Base-by-base conservation (phyloP, 345 rosid species). In the Salix dunnii region DNA sequence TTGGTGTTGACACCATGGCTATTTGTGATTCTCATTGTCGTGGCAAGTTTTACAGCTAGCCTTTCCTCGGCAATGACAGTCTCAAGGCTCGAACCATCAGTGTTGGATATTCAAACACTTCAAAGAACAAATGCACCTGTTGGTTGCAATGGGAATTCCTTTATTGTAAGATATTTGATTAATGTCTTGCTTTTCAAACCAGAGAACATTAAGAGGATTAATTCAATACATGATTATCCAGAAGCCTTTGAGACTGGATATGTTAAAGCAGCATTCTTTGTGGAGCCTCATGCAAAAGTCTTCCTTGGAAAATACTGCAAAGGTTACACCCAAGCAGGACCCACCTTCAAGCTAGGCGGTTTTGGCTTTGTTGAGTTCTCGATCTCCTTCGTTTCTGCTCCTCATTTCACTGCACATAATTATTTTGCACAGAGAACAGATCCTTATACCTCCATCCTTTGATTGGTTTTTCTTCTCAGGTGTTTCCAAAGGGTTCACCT, bases 241-340 rank as follows among this genome's bases (percentile, higher is more conserved):
- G 63, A 28, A 20, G 78, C 80, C 42, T 81, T 78, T 38, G 43
- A 51, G 40, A 72, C 42, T 9, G 84, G 78, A 72, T 72, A 78
- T 16, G 76, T 81, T n/a, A 67, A 70, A 33, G 84, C 80, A 12
- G 74, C 82, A 42, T 78, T 84, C 70, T 78, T 84, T 10, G 82
- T 69, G 30, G 81, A 51, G 68, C 84, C 84, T 9, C 82, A 80
- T 23, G 82, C 84, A 14, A 77, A 68, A 70, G 84, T 73, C 58
- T 78, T 81, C 80, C 84, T 81, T 2, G 74, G 74, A 6, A 81
- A 80, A 21, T 76, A 78, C 71, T 76, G 86, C 79, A 43, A 78
- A 25, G 84, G 86, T 14, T 84, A 40, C 71, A 69, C 76, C 46
- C 55, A 17, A 53, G 60, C 78, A n/a, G 82, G 86, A 18, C 72